These are phyloP conservation scores for Geosmithia putterillii DNA, from an alignment of 2,329 filamentous ascomycete genomes.

Conservation along the genomic window DNA sequence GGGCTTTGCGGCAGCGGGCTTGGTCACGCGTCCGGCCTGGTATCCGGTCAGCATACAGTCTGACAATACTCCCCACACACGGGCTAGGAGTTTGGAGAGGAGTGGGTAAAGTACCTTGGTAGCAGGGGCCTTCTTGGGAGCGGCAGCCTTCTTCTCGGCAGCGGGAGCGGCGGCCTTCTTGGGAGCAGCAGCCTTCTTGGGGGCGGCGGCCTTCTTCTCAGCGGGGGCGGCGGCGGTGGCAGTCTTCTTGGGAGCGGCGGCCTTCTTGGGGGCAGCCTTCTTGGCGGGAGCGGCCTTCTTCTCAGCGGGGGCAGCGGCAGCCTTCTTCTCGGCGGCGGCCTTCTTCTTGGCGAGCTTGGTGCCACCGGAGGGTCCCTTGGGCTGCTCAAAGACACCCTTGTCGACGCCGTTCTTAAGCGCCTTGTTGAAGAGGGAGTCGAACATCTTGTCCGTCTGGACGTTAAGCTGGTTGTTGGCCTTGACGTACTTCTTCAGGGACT, in stretches of 20 bases:
- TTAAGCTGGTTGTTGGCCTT: constrained; percentile 40
- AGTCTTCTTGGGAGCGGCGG: constrained; percentile 19
- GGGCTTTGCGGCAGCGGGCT: constrained; percentile 34
- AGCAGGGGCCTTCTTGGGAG: constrained; percentile 33
- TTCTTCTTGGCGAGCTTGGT: constrained; percentile 86
- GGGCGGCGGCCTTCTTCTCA: constrained; percentile 44
- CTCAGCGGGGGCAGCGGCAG: constrained; percentile 27
- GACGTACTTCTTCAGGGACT: constrained; percentile 50
- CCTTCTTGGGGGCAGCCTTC: constrained; percentile 17
- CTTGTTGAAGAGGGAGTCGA: constrained; percentile 71
- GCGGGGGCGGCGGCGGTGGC: constrained; percentile 18
- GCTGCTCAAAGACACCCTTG: constrained; percentile 76
- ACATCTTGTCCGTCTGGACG: constrained; percentile 37
- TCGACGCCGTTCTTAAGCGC: constrained; percentile 73
- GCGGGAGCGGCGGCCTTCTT: constrained; percentile 15
- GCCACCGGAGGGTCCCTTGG: constrained; percentile 82
- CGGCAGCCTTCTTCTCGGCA: constrained; percentile 15
- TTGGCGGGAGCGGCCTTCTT: constrained; percentile 39
- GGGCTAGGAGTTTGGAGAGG: no score
- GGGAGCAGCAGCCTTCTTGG: constrained; percentile 16
- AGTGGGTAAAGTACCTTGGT: constrained; percentile 13
- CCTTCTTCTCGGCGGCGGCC: constrained; percentile 23
- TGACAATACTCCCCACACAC: no score
- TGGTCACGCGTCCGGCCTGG: constrained; percentile 75
- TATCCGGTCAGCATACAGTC: constrained; percentile 49